Base-by-base conservation (phyloP, 371 early-diverging fungal genomes). In the Coemansia sp. region DNA sequence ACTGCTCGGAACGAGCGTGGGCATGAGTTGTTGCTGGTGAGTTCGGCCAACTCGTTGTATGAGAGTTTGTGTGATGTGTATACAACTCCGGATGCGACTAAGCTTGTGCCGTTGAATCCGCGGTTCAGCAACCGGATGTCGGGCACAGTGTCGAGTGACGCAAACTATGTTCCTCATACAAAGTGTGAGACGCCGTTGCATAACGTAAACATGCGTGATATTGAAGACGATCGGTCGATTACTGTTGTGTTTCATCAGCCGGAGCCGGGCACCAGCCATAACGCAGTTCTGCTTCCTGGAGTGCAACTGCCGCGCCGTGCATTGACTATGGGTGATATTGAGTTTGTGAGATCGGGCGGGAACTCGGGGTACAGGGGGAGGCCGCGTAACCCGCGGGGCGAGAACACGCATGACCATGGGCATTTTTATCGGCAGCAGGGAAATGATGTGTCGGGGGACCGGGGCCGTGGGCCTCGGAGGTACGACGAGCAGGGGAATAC, bases 1-100 rank as follows among this genome's bases (percentile, higher is more conserved):
- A 63, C 59, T 0, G 67, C 67, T 4, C 86, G 95, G 21, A 97
- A 97, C 68, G 78, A 88, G 8, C 82, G 70, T 32, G 94, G 96
- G 4, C 73, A 83, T 15, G 89, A 91, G 58, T 48, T 90, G 8
- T 65, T 97, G 24, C 86, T 87, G 74, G 87, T 80, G 12, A 53
- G 74, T 19, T 19, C 70, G 11, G 49, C 67, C 41, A 69, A 82
- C 17, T 51, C 79, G 21, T 46, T 82, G 21, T 81, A 81, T 54
- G 67, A 70, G 40, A 61, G 55, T 24, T 58, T 82, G 17, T 79
- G 70, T 55, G 75, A 81, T 23, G 44, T 79, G 19, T 74, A 79
- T 58, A 41, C 58, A 11, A 41, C 58, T 8, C 58, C 57, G 3
- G 68, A 63, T 41, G 15, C 65, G 2, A 32, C 23, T 11, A 41